These are phyloP conservation scores for Carex littledalei DNA, from an alignment of 176 grass and related monocot species.

Conservation along the genomic window DNA sequence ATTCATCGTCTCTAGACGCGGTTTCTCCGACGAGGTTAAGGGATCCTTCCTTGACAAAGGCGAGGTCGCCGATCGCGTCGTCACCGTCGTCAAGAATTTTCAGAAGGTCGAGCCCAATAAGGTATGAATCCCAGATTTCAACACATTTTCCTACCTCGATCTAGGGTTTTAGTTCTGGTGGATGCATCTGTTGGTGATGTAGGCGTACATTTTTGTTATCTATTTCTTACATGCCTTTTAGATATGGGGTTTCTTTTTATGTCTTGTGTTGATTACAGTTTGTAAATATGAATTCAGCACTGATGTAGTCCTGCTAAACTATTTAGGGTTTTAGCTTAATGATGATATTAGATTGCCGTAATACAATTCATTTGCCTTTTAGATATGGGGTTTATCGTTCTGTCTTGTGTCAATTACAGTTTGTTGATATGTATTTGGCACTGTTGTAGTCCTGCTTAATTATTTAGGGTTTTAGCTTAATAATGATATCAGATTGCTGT, in stretches of 20 bases:
- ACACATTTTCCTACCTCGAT: neutral
- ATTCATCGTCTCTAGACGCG: conserved; percentile 13
- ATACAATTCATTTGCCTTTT: neutral
- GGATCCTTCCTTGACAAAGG: conserved; percentile 80
- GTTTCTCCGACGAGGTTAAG: conserved; percentile 55
- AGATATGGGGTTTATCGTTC: neutral
- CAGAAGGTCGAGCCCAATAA: conserved; percentile 68
- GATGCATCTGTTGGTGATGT: neutral
- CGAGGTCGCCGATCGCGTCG: conserved; percentile 67
- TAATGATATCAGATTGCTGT: neutral
- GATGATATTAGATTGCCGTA: neutral
- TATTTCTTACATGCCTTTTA: neutral
- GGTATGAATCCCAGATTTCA: conserved; percentile 20
- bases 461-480: neutral
- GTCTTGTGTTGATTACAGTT: neutral
- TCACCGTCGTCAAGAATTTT: conserved; percentile 74
- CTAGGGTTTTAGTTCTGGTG: neutral
- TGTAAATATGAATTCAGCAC: neutral
- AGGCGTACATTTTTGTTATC: neutral
- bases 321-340: neutral
- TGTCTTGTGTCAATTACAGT: neutral
- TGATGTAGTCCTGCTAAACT: neutral
- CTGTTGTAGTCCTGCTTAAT: neutral
- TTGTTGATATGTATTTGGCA: neutral
- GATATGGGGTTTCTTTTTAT: neutral